Evolutionary conservation across 495 filamentous ascomycete genomes (phyloP).

Genomic region (Collariella sp.): DNA sequence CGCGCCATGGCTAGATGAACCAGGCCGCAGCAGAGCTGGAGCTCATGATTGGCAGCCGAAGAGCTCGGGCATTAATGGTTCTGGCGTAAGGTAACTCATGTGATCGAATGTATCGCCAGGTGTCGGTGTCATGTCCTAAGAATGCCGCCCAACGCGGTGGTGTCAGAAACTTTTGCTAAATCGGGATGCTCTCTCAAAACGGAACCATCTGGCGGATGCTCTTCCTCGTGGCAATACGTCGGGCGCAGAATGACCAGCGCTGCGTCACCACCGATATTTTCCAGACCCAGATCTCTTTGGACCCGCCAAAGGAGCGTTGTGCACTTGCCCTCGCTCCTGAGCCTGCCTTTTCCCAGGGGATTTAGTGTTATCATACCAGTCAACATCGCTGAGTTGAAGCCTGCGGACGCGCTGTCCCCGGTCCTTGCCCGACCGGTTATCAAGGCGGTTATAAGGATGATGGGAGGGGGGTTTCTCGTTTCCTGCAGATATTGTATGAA

Average conservation of each 20-base stretch:
- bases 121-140: constrained; percentile 16
- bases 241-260: no score
- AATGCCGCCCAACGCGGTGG: not conserved
- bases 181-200: not conserved
- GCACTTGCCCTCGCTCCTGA: not conserved
- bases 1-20: no score
- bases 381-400: constrained; percentile 90
- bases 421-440: constrained; percentile 59
- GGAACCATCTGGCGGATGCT: constrained; percentile 5
- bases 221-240: not conserved
- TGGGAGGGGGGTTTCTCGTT: constrained; percentile 42
- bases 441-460: constrained; percentile 44
- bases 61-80: not conserved
- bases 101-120: not conserved
- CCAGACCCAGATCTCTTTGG: not conserved
- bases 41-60: not conserved
- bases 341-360: constrained; percentile 1
- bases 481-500: constrained; percentile 37
- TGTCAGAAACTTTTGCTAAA: constrained; percentile 8
- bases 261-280: no score
- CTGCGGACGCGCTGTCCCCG: constrained; percentile 82
- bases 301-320: not conserved
- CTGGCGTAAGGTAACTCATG: not conserved
- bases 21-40: not conserved
- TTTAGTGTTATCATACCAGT: constrained; percentile 86